phyloP scores from a whole-genome alignment of 1,284 basidiomycete genomes.

The Ceratobasidium sp. region DNA sequence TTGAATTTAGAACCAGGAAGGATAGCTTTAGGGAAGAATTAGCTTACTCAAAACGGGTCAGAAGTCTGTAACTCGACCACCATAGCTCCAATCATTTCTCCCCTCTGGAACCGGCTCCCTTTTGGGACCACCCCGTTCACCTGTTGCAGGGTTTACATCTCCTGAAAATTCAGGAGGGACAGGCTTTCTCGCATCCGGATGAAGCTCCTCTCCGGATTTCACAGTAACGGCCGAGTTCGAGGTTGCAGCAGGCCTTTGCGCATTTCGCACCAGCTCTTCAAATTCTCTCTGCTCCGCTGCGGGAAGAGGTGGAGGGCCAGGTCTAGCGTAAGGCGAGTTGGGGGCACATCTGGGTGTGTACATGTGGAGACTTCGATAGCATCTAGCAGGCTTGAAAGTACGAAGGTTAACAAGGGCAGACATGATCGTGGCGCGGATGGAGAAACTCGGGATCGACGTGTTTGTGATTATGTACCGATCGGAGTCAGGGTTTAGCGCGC shows the following conservation, averaged over 20 bases:
- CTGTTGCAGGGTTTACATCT: slow-evolving; percentile 76
- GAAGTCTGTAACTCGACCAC: slow-evolving; percentile 84
- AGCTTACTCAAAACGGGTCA: slow-evolving; percentile 51
- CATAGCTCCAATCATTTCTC: slow-evolving; percentile 81
- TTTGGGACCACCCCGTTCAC: slow-evolving; percentile 81
- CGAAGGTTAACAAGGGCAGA: background rate
- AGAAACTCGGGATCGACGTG: slow-evolving; percentile 3
- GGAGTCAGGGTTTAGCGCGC: background rate
- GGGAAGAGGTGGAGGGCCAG: slow-evolving; percentile 76
- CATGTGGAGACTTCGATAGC: background rate
- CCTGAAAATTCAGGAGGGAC: slow-evolving; percentile 73
- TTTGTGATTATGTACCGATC: background rate
- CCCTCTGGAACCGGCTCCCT: slow-evolving; percentile 75
- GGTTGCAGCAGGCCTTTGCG: slow-evolving; percentile 60
- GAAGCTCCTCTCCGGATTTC: slow-evolving; percentile 55
- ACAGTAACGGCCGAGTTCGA: background rate
- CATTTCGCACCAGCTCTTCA: slow-evolving; percentile 72
- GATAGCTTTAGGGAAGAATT: background rate
- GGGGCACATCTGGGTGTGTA: background rate
- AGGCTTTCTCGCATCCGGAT: slow-evolving; percentile 74
- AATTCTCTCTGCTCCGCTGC: slow-evolving; percentile 77
- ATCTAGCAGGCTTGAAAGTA: background rate
- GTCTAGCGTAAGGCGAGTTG: slow-evolving; percentile 54
- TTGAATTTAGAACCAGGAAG: background rate
- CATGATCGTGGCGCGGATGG: slow-evolving; percentile 16